Conservation (phyloP, 2,329 filamentous ascomycete species). For the Cyclaneusma minus region DNA sequence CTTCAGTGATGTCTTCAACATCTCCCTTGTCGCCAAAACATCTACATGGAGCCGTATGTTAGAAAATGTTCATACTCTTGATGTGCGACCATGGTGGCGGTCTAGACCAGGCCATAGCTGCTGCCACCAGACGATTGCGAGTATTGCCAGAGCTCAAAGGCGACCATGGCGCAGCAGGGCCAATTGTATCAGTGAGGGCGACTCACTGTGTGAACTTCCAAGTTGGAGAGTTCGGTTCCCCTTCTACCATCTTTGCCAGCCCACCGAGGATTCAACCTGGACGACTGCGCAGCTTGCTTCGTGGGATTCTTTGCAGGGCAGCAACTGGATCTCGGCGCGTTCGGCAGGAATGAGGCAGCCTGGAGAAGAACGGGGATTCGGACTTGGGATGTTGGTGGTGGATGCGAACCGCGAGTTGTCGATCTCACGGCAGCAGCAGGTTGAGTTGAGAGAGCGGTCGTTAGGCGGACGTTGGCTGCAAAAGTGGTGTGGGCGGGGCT, state of each 20-base stretch:
- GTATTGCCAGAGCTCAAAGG: too few relatives aligned
- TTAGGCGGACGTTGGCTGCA: too few relatives aligned
- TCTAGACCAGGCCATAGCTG: neutral
- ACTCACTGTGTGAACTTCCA: conserved; percentile 94
- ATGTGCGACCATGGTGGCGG: conserved; percentile 1
- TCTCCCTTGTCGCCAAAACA: conserved; percentile 99
- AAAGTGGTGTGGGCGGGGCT: too few relatives aligned
- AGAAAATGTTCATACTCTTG: conserved; percentile 8
- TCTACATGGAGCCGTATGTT: conserved; percentile 31
- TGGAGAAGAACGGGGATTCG: neutral
- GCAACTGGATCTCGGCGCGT: neutral
- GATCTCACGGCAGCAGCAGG: too few relatives aligned
- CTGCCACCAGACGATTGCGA: neutral
- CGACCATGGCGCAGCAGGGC: neutral
- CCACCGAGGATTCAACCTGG: too few relatives aligned
- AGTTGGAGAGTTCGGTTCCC: conserved; percentile 83
- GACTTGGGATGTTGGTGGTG: neutral
- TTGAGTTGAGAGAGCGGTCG: too few relatives aligned
- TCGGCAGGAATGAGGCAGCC: neutral
- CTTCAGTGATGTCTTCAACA: conserved; percentile 97
- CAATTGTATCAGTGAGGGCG: conserved; percentile 2
- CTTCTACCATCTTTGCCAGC: conserved; percentile 87
- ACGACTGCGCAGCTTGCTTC: too few relatives aligned
- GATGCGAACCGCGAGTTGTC: too few relatives aligned
- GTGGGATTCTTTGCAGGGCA: too few relatives aligned